These are phyloP conservation scores for Malassezia dermatis DNA, from an alignment of 1,284 basidiomycete genomes.

Conservation along the genomic window DNA sequence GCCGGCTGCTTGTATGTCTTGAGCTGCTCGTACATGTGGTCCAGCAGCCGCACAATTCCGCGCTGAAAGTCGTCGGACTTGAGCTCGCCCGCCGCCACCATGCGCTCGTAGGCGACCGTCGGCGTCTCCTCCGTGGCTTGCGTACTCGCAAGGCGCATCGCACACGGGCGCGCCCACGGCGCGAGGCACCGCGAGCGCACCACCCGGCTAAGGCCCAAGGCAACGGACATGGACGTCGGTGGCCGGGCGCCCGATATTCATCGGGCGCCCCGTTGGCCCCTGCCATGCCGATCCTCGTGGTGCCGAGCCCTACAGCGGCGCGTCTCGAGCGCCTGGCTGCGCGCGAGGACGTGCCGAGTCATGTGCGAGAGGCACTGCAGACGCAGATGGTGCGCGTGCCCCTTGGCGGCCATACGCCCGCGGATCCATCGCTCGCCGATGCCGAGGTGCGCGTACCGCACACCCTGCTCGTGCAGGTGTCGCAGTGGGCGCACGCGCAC, in stretches of 20 bases:
- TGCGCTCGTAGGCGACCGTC: constrained; percentile 1
- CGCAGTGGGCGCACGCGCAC: background rate
- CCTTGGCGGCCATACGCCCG: background rate
- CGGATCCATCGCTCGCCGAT: background rate
- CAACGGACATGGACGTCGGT: background rate
- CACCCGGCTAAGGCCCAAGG: background rate
- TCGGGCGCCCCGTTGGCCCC: background rate
- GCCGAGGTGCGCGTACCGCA: constrained; percentile 1
- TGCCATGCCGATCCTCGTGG: constrained; percentile 2
- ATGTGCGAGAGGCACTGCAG: background rate
- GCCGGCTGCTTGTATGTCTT: constrained; percentile 53
- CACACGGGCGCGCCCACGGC: background rate
- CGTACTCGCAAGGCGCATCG: background rate
- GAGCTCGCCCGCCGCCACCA: constrained; percentile 60
- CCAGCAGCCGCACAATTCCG: constrained; percentile 68
- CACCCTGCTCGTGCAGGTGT: background rate
- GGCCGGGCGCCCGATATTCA: background rate
- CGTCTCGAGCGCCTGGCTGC: background rate
- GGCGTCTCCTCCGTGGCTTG: background rate
- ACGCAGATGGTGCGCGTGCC: background rate
- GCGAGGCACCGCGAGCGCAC: background rate
- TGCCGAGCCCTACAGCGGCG: constrained; percentile 1
- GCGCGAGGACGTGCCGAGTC: background rate
- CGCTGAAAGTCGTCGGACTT: constrained; percentile 73
- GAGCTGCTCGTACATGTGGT: constrained; percentile 67